A percentile compares a stretch with the other conserved stretches of the same genome.
These are phyloP conservation scores for Paracamarosporium sp. DNA, from an alignment of 2,329 filamentous ascomycete species.

Conservation along the genomic window DNA sequence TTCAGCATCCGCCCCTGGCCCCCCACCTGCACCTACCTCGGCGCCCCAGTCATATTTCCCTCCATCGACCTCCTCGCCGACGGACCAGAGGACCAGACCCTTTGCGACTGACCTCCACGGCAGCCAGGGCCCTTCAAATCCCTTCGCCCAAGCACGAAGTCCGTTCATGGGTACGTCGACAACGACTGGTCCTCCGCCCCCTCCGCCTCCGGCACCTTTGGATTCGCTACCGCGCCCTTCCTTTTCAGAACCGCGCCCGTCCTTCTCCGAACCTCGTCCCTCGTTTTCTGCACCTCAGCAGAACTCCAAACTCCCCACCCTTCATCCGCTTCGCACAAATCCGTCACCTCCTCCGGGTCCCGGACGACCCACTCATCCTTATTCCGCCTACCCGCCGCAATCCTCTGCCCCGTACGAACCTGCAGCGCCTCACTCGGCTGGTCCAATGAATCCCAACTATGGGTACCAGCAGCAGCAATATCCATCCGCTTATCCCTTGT, in stretches of 20 bases:
- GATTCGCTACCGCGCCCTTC: conserved; percentile 35
- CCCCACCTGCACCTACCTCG: conserved; percentile 37
- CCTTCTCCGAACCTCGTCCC: conserved; percentile 24
- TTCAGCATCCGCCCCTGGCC: conserved; percentile 39
- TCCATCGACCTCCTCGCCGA: conserved; percentile 33
- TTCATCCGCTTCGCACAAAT: conserved; percentile 45
- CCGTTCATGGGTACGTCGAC: conserved; percentile 38
- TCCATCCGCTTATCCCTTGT: conserved; percentile 48
- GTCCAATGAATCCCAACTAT: conserved; percentile 48
- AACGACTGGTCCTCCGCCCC: conserved; percentile 37
- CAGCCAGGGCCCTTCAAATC: conserved; percentile 39
- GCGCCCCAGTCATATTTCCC: conserved; percentile 40
- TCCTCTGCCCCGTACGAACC: conserved; percentile 46
- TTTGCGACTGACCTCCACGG: conserved; percentile 37
- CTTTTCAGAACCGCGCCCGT: conserved; percentile 20
- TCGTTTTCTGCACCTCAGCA: conserved; percentile 35
- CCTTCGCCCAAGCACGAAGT: conserved; percentile 42
- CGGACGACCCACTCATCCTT: conserved; percentile 30
- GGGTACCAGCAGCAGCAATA: conserved; percentile 52
- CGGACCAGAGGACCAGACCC: conserved; percentile 36
- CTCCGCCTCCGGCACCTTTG: conserved; percentile 32
- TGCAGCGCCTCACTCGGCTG: conserved; percentile 39
- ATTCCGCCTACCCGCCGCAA: conserved; percentile 40
- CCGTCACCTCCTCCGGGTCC: conserved; percentile 40
- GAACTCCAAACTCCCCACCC: conserved; percentile 42